These are phyloP conservation scores for Saraca asoca DNA, from an alignment of 331 rosid genomes.

Conservation along the genomic window DNA sequence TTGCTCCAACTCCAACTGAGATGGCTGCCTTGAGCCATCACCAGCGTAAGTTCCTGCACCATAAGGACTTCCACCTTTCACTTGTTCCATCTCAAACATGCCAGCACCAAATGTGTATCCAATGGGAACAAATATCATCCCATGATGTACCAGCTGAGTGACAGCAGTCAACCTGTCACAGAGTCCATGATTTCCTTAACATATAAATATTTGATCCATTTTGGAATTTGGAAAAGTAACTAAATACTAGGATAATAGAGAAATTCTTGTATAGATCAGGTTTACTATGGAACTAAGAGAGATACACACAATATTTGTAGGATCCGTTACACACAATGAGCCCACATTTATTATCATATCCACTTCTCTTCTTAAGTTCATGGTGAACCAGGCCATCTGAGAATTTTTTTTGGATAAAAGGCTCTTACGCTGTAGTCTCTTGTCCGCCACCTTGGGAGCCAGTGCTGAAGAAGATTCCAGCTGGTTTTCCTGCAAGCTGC, in stretches of 20 bases:
- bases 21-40: conserved; percentile 91
- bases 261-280: too few relatives aligned
- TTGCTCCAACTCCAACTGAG: conserved; percentile 82
- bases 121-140: conserved; percentile 89
- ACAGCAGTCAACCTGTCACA: conserved; percentile 81
- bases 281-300: too few relatives aligned
- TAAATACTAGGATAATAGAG: neutral
- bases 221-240: conserved; percentile 13
- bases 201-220: conserved; percentile 2
- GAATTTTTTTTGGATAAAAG: neutral
- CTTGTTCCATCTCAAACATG: conserved; percentile 93
- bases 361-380: too few relatives aligned
- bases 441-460: conserved; percentile 99
- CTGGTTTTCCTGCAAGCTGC: conserved; percentile 94
- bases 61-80: conserved; percentile 98
- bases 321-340: too few relatives aligned
- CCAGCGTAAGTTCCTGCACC: conserved; percentile 98
- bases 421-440: conserved; percentile 94
- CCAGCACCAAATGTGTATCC: conserved; percentile 95
- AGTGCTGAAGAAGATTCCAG: conserved; percentile 94
- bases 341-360: too few relatives aligned
- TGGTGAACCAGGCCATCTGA: too few relatives aligned
- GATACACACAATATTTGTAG: too few relatives aligned
- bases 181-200: conserved; percentile 2
- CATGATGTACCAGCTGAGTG: conserved; percentile 98